Percentiles rank a stretch among this genome's conserved stretches.
phyloP scores from a whole-genome alignment of 1,284 basidiomycete genomes.

The Gymnopus androsaceus region DNA sequence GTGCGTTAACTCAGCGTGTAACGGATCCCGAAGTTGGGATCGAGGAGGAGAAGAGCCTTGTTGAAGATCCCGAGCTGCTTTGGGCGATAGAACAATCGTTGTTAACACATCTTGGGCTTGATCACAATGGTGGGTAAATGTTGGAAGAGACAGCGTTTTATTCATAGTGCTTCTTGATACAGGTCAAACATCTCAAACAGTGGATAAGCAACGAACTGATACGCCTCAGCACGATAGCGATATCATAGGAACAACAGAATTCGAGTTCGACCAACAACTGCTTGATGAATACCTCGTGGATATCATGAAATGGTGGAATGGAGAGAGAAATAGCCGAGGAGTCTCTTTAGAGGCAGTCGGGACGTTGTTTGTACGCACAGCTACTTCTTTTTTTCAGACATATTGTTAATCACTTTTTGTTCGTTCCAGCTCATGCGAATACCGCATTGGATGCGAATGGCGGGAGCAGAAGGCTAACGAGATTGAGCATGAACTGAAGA shows the following conservation, averaged over 20 bases:
- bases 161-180: background rate
- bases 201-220: background rate
- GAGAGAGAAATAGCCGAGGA: conserved; percentile 64
- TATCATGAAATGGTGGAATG: conserved; percentile 77
- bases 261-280: conserved; percentile 55
- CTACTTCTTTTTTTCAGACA: conserved; percentile 1
- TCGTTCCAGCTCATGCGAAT: conserved; percentile 72
- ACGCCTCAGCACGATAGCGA: conserved; percentile 28
- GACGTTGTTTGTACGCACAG: conserved; percentile 71
- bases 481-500: conserved; percentile 8
- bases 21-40: conserved; percentile 33
- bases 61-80: conserved; percentile 37
- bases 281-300: conserved; percentile 61
- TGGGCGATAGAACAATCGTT: conserved; percentile 41
- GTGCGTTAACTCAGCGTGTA: conserved; percentile 70
- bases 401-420: conserved; percentile 9
- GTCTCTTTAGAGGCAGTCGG: conserved; percentile 62
- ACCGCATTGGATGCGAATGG: conserved; percentile 82
- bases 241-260: conserved; percentile 70
- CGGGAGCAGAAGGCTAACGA: conserved; percentile 66
- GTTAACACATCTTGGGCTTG: conserved; percentile 2
- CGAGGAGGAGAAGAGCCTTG: conserved; percentile 15
- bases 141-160: background rate
- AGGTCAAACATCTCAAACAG: background rate
- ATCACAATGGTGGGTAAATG: background rate